phyloP scores from a whole-genome alignment of 495 filamentous ascomycete genomes.

The Talaromyces ruber region DNA sequence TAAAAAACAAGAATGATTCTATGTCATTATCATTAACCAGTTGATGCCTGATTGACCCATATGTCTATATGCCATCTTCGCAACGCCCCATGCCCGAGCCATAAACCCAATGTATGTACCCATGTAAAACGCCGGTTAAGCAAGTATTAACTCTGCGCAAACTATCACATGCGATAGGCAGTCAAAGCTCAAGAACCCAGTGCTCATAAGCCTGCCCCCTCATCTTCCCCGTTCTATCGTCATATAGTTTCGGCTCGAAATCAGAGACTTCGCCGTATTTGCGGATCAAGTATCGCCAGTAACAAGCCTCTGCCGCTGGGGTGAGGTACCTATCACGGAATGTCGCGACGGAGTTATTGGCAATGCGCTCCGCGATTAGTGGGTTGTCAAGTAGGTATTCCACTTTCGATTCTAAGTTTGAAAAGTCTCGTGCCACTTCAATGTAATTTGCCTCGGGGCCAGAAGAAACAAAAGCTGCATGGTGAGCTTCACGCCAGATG shows the following conservation, averaged over 20 bases:
- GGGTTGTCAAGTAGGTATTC: constrained; percentile 41
- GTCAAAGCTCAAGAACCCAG: constrained; percentile 20
- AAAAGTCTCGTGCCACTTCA: constrained; percentile 45
- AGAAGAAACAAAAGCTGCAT: constrained; percentile 24
- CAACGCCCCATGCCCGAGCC: not conserved
- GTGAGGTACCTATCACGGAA: constrained; percentile 54
- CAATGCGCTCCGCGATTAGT: constrained; percentile 42
- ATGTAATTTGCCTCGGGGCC: constrained; percentile 55
- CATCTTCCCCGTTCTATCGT: constrained; percentile 19
- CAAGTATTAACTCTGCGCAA: not conserved
- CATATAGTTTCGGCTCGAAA: constrained; percentile 33
- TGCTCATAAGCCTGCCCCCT: constrained; percentile 31
- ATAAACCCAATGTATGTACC: not conserved
- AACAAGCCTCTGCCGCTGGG: constrained; percentile 51
- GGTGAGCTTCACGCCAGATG: constrained; percentile 32
- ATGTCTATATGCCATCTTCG: not conserved
- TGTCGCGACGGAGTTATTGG: constrained; percentile 41
- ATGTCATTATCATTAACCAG: not conserved
- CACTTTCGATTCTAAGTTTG: constrained; percentile 44
- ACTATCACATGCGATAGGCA: not conserved
- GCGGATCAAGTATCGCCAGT: constrained; percentile 48
- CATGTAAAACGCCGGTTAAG: not conserved
- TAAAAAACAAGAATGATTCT: not conserved
- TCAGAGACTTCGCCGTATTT: constrained; percentile 35
- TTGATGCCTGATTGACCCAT: not conserved